Evolutionary conservation across 306 rosid genomes (phyloP), one percentile per base, ranked within the genome.

Genomic region (Prosopis cineraria): DNA sequence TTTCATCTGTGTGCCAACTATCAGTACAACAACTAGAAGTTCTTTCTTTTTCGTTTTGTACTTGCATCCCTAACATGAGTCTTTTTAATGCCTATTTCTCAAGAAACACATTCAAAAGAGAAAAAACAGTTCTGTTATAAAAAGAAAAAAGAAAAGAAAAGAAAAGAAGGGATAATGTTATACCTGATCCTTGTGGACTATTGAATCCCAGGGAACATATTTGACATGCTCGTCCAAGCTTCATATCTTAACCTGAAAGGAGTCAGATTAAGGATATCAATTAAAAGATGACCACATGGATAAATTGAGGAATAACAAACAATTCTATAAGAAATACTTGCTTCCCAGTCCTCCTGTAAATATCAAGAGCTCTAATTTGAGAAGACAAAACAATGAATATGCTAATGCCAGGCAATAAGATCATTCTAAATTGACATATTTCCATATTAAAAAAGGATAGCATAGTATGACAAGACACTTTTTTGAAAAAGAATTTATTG

Each of bases 221-320:
- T 73, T 88, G 74, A 92, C 93, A 39, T 94, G 92, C 82, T 94
- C 98, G 83, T 94, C 97, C 98, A 94, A 97, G 93, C 98, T 94
- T 58, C 87, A 88, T 79, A 79, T 89, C 87, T 92, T 97, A 47
- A 97, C 97, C 98, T 94, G 93, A 47, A 88, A 75, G 92, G 52
- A 86, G 73, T 33, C 34, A 47, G 22, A 12, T 24, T 74, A 71
- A 67, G 43, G 53, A 66, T 62, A n/a, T n/a, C n/a, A n/a, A 39
- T 62, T 70, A 53, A 53, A 71, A 68, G 27, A 62, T 59, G 37
- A 79, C 31, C 43, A 24, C 45, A 22, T 13, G 44, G 19, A 72
- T 79, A 68, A 73, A 73, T 37, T 53, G 17, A 79, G 34, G 37
- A 78, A 58, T 5, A 72, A 36, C 25, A 80, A 30, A 11, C 36